A percentile compares a stretch with the other conserved stretches of the same genome.
Conservation (phyloP, 352 stramenopile genomes). For the Phytophthora syringae region DNA sequence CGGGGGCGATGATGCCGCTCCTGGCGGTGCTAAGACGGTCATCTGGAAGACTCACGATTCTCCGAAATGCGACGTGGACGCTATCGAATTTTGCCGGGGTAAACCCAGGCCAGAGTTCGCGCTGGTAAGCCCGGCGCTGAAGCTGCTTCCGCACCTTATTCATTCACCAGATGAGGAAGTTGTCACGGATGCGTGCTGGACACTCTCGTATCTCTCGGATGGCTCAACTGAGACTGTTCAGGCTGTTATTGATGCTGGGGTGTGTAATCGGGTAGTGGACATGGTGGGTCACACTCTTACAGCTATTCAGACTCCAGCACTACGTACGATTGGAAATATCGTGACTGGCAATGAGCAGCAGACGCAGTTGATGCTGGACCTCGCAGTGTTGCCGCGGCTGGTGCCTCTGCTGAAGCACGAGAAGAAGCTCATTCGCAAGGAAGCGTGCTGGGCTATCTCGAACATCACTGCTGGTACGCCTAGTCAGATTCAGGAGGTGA, state of each 20-base stretch:
- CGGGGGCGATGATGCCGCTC: constrained; percentile 95
- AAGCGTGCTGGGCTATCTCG: constrained; percentile 85
- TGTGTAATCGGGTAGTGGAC: constrained; percentile 95
- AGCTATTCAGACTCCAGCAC: constrained; percentile 96
- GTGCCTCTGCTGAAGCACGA: constrained; percentile 73
- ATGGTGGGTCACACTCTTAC: constrained; percentile 93
- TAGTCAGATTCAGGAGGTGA: constrained; percentile 80
- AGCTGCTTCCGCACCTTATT: constrained; percentile 96
- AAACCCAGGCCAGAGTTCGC: constrained; percentile 96
- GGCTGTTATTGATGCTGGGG: constrained; percentile 96
- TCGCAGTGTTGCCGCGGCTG: constrained; percentile 56
- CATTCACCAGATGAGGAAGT: constrained; percentile 97
- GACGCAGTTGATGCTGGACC: constrained; percentile 75
- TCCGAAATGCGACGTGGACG: constrained; percentile 99
- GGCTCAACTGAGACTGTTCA: constrained; percentile 98
- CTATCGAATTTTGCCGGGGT: constrained; percentile 98
- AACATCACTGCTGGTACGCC: constrained; percentile 81
- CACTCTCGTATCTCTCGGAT: constrained; percentile 98
- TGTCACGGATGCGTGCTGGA: constrained; percentile 99
- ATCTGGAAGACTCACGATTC: constrained; percentile 94
- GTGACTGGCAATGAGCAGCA: constrained; percentile 95
- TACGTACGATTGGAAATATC: constrained; percentile 98
- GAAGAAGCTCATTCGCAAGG: constrained; percentile 86
- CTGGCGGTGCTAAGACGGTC: constrained; percentile 93
- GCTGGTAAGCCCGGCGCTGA: constrained; percentile 92